Base-by-base conservation (phyloP, 1,139 yeast genomes). In the Sugiyamaella grinbergsii region DNA sequence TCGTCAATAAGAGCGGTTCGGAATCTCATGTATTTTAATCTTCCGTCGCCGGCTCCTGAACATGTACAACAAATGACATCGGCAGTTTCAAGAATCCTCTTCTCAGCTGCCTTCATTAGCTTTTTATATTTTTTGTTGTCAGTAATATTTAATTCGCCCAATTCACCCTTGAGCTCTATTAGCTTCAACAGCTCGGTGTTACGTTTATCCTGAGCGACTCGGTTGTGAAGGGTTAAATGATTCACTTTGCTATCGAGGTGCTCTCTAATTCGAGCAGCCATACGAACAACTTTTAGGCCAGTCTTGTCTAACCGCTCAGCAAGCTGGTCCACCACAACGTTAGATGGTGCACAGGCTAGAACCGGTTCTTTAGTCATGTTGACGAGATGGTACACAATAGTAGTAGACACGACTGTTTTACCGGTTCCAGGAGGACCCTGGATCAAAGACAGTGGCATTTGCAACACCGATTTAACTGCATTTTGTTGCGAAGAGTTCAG, bases 361-460 rank as follows among this genome's bases (percentile, higher is more conserved):
- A 90, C 81, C 40, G 78, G 77, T 52, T 78, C 78, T 51, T 76
- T 74, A 58, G 80, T 80, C 55, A 83, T 64, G 52, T 79, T 79
- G 2, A 82, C 76, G 54, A 90, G 71, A 62, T 89, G 96, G 62
- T 86, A 85, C 23, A 90, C 80, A 57, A 91, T 87, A 0, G 96
- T 84, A 2, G 96, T 94, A 0, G 96, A 88, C 0, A 96, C 90
- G 11, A 89, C 95, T 0, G 98, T 91, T 66, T 91, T 91, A 65
- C 98, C 98, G 0, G 98, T 91, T 55, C 96, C 96, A 1, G 98
- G 98, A n/a, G 98, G 98, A 16, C 98, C 98, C 68, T 91, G 98
- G 58, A 91, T 90, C 61, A 91, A 76, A 5, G 95, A 81, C 40
- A 91, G 73, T 1, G 96, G 96, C 60, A 82, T 75, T 61, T 78